These are phyloP conservation scores for Sugiyamaella novakii DNA, from an alignment of 1,139 yeast species.

Conservation along the genomic window DNA sequence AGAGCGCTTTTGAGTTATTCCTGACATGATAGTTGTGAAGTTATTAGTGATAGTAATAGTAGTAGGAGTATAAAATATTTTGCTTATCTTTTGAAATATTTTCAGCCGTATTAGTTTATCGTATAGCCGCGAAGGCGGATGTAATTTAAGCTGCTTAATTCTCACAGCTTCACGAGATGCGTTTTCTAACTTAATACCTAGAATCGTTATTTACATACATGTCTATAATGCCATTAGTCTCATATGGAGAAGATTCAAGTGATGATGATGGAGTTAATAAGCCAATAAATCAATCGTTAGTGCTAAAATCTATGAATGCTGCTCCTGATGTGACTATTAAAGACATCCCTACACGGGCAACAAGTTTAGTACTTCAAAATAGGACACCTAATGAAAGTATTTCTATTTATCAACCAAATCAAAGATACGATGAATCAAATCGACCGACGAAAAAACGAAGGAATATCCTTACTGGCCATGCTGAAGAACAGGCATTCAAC, in stretches of 20 bases:
- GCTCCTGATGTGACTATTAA: constrained; percentile 1
- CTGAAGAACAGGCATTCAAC: constrained; percentile 46
- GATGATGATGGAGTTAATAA: constrained; percentile 12
- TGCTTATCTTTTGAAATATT: constrained; percentile 13
- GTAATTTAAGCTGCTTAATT: constrained; percentile 9
- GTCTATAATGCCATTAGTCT: constrained; percentile 20
- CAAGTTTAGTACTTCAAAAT: background rate
- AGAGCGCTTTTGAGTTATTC: constrained; percentile 21
- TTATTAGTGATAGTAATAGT: no score
- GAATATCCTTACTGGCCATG: constrained; percentile 43
- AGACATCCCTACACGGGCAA: background rate
- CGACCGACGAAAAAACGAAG: constrained; percentile 23
- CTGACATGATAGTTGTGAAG: constrained; percentile 1
- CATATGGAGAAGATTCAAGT: constrained; percentile 19
- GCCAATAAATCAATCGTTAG: background rate
- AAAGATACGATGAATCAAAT: constrained; percentile 23
- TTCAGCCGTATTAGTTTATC: no score
- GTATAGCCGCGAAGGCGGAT: background rate
- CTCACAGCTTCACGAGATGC: background rate
- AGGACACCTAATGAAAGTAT: background rate
- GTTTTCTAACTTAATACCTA: no score
- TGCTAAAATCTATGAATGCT: constrained; percentile 6
- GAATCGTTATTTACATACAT: no score
- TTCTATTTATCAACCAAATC: constrained; percentile 18
- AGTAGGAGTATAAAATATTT: no score